Base-by-base conservation (phyloP, 1,139 yeast genomes). In the Pichia sp. region DNA sequence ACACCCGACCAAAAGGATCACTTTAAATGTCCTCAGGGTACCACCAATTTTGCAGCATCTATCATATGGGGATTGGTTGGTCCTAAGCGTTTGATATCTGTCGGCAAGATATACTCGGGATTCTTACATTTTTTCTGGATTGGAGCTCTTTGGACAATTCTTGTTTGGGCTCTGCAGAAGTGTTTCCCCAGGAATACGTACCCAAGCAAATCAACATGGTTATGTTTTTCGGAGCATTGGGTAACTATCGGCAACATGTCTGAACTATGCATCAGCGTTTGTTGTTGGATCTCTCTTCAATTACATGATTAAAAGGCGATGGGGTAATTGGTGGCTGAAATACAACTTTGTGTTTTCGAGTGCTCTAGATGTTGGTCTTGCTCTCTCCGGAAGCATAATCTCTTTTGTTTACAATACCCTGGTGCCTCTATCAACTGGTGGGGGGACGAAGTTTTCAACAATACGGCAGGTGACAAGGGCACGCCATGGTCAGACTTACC, bases 41-140 rank as follows among this genome's bases (percentile, higher is more conserved):
- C 70, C 34, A 77, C 77, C 1, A 80, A 76, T 65, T 82, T 72
- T 70, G 74, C 75, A 54, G 82, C 88, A 8, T 77, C 84, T 8
- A 76, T 84, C 45, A 72, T 81, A 44, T 85, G 89, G 89, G 88
- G 88, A 56, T 78, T 80, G 11, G 78, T 83, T 61, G 87, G 87
- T 1, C 85, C 87, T 1, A 70, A 73, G 61, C 36, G 49, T 7
- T 31, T 46, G 29, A 46, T 46, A 19, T 46, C 40, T 11, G 13
- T 46, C 32, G 49, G 40, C 16, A 73, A 78, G 44, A 36, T 59
- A 75, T 74, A 53, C 79, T 79, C 60, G 70, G 72, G 51, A 11
- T 51, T 51, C 19, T 42, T 47, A 43, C 50, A 38, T 34, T 49
- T 44, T 13, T 52, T 52, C 46, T 52, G 47, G 50, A 52, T 52